Conservation (phyloP, 2,329 filamentous ascomycete species). For the Lasiodiplodia hormozganensis region DNA sequence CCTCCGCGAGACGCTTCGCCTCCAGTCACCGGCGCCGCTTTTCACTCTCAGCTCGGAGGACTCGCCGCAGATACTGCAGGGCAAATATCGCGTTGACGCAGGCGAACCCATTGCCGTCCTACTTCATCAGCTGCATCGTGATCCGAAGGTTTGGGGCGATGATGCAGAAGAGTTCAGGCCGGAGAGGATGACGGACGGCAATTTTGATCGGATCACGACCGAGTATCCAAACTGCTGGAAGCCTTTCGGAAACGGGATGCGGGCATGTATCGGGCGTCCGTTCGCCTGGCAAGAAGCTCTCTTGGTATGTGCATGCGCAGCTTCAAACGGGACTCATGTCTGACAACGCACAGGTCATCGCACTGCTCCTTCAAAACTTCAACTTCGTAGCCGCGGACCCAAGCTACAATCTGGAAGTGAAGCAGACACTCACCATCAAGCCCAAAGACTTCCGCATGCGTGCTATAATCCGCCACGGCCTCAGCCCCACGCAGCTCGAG, state of each 20-base stretch:
- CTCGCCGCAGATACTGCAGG: conserved; percentile 40
- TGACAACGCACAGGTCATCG: conserved; percentile 33
- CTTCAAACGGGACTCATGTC: not conserved
- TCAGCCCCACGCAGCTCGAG: no score
- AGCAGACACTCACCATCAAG: conserved; percentile 55
- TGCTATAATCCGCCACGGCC: no score
- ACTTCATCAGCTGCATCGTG: conserved; percentile 48
- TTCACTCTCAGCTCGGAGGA: conserved; percentile 49
- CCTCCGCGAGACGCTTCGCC: conserved; percentile 62
- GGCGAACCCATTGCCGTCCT: conserved; percentile 42
- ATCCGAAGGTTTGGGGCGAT: conserved; percentile 52
- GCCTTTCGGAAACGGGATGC: conserved; percentile 61
- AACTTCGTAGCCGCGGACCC: conserved; percentile 52
- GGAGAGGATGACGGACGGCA: conserved; percentile 56
- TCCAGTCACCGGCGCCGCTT: conserved; percentile 61
- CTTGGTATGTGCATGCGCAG: conserved; percentile 37
- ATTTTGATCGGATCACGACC: conserved; percentile 38
- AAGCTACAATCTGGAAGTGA: conserved; percentile 52
- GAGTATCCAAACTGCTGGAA: conserved; percentile 56
- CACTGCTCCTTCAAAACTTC: conserved; percentile 53
- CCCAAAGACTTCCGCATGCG: conserved; percentile 50
- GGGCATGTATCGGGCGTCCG: conserved; percentile 60
- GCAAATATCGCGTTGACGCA: conserved; percentile 47
- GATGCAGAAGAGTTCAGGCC: conserved; percentile 54
- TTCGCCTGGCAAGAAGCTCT: conserved; percentile 64